Evolutionary conservation across 305 asterid species (phyloP), one percentile per base, ranked within the genome.

Genomic region (Fraxinus ornus): DNA sequence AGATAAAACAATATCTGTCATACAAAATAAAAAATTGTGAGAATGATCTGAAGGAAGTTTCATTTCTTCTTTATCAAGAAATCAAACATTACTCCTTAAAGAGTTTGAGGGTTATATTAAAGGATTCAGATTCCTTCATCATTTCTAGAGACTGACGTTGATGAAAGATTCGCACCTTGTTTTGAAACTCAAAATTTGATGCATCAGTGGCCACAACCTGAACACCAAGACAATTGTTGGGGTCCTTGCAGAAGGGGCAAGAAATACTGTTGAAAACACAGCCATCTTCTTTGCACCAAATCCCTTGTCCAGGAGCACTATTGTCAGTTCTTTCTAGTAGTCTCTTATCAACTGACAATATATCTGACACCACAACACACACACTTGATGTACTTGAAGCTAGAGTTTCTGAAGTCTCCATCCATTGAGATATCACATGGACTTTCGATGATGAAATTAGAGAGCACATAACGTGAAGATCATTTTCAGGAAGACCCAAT

Each of bases 211-310:
- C 99, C 86, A 89, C 90, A 84, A 94, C 95, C 83, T 91, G 97
- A 78, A 91, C 95, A 22, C 98, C 99, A 77, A 96, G 94, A 80
- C 97, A 93, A 83, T 86, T 88, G 74, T 83, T 84, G 21, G 90
- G 80, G 77, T 83, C 85, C 77, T 75, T 76, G 75, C 99, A 96
- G 81, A 89, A 91, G 47, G 98, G 97, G 86, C 99, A 96, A 86
- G 90, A 92, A 10, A 96, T 37, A 49, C 93, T 86, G 78, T 87
- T 89, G 87, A 83, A 96, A 28, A 96, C 99, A 70, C 99, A 96
- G 15, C 99, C 99, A 86, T 96, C 99, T 89, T 93, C 98, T 83
- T 90, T 91, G 89, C 98, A 94, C 99, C 99, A 96, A 88, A 92
- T 85, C 74, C 95, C 99, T 80, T 93, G 91, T 80, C 89, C 95